Evolutionary conservation across 768 basidiomycete genomes (phyloP), one percentile per base, ranked within the genome.

Genomic region (Boletus tomentosulus): DNA sequence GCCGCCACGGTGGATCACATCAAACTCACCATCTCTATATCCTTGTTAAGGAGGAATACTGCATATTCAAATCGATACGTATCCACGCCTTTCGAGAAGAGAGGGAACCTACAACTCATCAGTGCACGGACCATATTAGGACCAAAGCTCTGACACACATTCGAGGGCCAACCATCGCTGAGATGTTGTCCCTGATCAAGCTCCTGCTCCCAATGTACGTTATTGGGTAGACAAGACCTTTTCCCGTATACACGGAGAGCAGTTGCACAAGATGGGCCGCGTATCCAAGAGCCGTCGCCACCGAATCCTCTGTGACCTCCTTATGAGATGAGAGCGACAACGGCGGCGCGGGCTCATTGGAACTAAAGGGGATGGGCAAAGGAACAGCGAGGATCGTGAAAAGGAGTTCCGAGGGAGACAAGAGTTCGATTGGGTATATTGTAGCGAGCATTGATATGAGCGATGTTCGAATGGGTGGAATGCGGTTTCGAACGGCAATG

Each of bases 41-140:
- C 80, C 71, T 98, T 99, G 75, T 99, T 99, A 31, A 98, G 76
- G 39, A 99, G 72, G 70, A 94, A 98, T 4, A 98, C 96, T 4
- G 86, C 97, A 74, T 98, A 99, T 70, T 98, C 96, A 64, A 96
- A 99, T 25, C 97, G 81, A 72, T 98, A 98, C 41, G 87, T 89
- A 67, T 98, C 97, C 54, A 98, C 95, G 5, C 95, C 94, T 72
- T 83, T 90, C 1, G 91, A 86, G 70, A 92, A 99, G 30, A 99
- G 74, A 16, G 97, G 97, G 69, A 98, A 99, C 80, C 95, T 97
- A 61, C 45, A 53, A 37, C 31, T 24, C 16, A 44, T 70, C 53
- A 64, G 49, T 51, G 41, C 19, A 48, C 13, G 13, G 38, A 16
- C 44, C 39, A 45, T 51, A 50, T 41, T 24, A 31, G 24, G 50